Evolutionary conservation across 108 stramenopile genomes (phyloP).

Genomic region (Skeletonema marinoi): DNA sequence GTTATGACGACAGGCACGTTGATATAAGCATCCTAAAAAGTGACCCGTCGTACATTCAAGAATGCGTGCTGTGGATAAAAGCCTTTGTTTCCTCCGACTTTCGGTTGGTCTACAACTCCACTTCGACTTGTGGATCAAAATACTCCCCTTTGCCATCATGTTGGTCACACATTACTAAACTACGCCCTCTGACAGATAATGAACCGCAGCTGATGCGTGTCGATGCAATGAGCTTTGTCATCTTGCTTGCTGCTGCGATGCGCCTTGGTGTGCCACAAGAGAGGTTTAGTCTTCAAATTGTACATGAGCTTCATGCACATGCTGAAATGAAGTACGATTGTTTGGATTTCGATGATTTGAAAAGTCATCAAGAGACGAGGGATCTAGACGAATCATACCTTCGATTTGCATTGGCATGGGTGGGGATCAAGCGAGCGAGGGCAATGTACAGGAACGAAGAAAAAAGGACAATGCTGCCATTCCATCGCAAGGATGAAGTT

Average conservation of each 20-base stretch:
- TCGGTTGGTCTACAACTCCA: not conserved
- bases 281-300: constrained; percentile 5
- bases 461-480: not conserved
- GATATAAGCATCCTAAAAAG: not conserved
- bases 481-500: not conserved
- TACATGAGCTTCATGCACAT: constrained; percentile 26
- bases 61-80: constrained; percentile 9
- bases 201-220: not conserved
- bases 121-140: not conserved
- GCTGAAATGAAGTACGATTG: not conserved
- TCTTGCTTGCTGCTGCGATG: constrained; percentile 8
- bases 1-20: not conserved
- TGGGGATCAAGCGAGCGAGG: constrained; percentile 13
- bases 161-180: not conserved
- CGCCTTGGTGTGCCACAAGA: not conserved
- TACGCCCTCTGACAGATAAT: not conserved
- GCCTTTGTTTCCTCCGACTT: constrained; percentile 3
- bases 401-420: constrained; percentile 17
- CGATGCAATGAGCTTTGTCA: constrained; percentile 11
- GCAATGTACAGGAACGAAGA: constrained; percentile 2
- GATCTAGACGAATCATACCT: constrained; percentile 8
- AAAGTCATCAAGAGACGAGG: not conserved
- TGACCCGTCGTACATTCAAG: not conserved
- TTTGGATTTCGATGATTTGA: constrained; percentile 3
- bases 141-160: not conserved